A percentile compares a stretch with the other conserved stretches of the same genome.
phyloP scores from a whole-genome alignment of 345 rosid species.

The Turritis glabra region DNA sequence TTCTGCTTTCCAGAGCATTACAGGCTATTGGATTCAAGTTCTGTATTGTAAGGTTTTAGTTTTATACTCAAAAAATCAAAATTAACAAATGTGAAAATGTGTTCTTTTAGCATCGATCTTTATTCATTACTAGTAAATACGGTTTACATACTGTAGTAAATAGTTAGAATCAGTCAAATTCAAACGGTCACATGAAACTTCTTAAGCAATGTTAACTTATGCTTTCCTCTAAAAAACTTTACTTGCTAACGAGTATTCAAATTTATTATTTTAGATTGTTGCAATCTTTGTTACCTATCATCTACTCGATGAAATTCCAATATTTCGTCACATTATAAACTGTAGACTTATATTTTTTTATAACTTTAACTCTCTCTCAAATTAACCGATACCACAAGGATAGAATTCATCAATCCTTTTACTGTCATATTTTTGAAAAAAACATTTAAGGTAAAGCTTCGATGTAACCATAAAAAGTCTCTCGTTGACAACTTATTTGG shows the following conservation, averaged over 20 bases:
- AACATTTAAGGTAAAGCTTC: not conserved
- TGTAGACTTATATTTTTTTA: too few relatives aligned
- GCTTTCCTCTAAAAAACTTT: too few relatives aligned
- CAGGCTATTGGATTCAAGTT: constrained; percentile 19
- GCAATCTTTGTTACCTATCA: too few relatives aligned
- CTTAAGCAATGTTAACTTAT: not conserved
- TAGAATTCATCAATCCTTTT: too few relatives aligned
- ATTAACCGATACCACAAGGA: not conserved
- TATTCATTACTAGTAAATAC: not conserved
- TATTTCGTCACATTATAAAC: too few relatives aligned
- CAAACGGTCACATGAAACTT: not conserved
- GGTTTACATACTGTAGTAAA: not conserved
- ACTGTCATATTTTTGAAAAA: not conserved
- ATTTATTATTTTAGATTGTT: too few relatives aligned
- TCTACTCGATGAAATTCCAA: too few relatives aligned
- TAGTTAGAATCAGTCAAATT: not conserved
- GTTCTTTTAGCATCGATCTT: not conserved
- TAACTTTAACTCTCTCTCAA: not conserved
- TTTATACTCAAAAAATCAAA: not conserved
- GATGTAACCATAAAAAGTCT: not conserved
- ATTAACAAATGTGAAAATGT: not conserved
- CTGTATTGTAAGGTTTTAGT: not conserved
- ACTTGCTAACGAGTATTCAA: too few relatives aligned
- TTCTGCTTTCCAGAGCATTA: constrained; percentile 35
- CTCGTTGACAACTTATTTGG: too few relatives aligned